Conservation (phyloP, 257 asterid genomes). For the Hygrophila difformis region DNA sequence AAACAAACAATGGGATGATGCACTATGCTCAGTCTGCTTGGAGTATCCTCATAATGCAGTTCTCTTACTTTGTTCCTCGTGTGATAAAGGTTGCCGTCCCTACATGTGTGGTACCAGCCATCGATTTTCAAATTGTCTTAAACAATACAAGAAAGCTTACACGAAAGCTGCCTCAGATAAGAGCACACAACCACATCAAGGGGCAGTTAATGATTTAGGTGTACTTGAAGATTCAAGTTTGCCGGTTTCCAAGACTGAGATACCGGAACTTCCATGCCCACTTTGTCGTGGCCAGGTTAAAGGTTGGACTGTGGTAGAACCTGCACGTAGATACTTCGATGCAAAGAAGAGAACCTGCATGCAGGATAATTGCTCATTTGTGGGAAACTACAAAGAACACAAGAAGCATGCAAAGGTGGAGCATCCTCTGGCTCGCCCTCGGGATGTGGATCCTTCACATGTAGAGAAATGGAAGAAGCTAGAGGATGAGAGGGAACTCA, state of each 20-base stretch:
- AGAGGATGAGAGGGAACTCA: conserved; percentile 33
- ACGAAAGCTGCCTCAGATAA: conserved; percentile 18
- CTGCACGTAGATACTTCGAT: conserved; percentile 38
- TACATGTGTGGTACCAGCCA: conserved; percentile 51
- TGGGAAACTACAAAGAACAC: conserved; percentile 31
- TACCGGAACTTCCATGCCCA: conserved; percentile 31
- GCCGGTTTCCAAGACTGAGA: not conserved
- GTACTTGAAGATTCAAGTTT: conserved; percentile 14
- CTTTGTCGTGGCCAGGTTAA: conserved; percentile 52
- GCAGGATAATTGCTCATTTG: conserved; percentile 36
- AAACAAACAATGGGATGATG: conserved; percentile 33
- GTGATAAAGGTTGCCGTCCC: conserved; percentile 52
- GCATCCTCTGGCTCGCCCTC: conserved; percentile 37
- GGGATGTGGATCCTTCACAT: conserved; percentile 35
- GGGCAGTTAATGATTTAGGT: conserved; percentile 3
- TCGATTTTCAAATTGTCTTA: conserved; percentile 50
- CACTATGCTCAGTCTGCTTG: conserved; percentile 50
- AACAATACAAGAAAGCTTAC: conserved; percentile 45
- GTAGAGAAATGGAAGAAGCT: conserved; percentile 21
- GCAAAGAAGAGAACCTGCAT: conserved; percentile 40
- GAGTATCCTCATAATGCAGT: conserved; percentile 65
- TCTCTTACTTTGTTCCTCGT: conserved; percentile 47
- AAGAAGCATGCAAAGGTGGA: conserved; percentile 32
- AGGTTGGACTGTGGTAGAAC: conserved; percentile 48
- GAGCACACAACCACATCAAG: not conserved